Conservation (phyloP, 78 protist genomes). For the Dictyostelium citrinum region DNA sequence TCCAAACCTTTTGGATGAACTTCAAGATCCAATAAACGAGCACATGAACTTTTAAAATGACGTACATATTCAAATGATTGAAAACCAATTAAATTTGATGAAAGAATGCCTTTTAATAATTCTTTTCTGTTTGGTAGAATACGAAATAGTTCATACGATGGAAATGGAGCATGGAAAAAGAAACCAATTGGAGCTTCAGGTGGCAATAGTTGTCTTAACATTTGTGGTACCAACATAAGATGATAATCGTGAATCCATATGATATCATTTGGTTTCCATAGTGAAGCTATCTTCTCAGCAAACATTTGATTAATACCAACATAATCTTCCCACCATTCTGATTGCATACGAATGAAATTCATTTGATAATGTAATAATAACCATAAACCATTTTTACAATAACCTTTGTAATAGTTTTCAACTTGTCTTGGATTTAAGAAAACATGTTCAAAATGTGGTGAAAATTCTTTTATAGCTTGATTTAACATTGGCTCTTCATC, state of each 20-base stretch:
- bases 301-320: conserved; percentile 64
- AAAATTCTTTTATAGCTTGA: neutral
- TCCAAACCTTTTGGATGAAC: conserved; percentile 58
- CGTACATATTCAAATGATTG: conserved; percentile 74
- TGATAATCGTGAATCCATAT: conserved; percentile 90
- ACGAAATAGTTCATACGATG: conserved; percentile 90
- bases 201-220: conserved; percentile 66
- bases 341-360: conserved; percentile 1
- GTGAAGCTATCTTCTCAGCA: conserved; percentile 33
- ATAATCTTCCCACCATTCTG: conserved; percentile 75
- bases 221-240: conserved; percentile 88
- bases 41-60: conserved; percentile 52
- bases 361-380: conserved; percentile 86
- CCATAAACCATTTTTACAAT: conserved; percentile 87
- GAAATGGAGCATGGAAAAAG: conserved; percentile 94
- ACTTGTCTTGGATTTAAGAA: conserved; percentile 1
- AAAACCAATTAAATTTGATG: conserved; percentile 88
- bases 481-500: neutral
- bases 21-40: conserved; percentile 38
- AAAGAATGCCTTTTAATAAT: conserved; percentile 82
- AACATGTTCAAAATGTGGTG: conserved; percentile 30
- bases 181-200: conserved; percentile 80
- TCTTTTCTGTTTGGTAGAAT: conserved; percentile 87
- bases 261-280: conserved; percentile 60
- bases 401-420: conserved; percentile 77